Conservation (phyloP, 192 early-diverging fungal species). For the Backusella mclennaniae region DNA sequence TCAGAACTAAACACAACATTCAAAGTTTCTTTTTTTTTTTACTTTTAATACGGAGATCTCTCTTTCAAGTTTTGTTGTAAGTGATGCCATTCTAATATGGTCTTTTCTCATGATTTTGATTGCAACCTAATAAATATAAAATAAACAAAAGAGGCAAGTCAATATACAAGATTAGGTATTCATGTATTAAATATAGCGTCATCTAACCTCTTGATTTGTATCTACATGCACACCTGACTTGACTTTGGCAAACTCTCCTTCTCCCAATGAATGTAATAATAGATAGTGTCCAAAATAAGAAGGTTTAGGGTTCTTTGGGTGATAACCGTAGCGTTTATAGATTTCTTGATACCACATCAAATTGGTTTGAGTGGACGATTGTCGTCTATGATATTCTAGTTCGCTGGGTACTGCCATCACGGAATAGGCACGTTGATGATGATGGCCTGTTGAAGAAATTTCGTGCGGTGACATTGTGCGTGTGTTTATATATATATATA, state of each 20-base stretch:
- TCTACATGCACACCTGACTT: constrained; percentile 89
- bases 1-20: constrained; percentile 1
- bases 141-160: not conserved
- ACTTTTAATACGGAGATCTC: constrained; percentile 92
- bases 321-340: constrained; percentile 27
- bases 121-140: constrained; percentile 67
- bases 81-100: constrained; percentile 71
- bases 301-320: constrained; percentile 36
- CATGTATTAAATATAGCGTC: not conserved
- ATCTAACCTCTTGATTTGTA: constrained; percentile 62
- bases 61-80: constrained; percentile 84
- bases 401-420: constrained; percentile 43
- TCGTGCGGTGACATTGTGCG: not conserved
- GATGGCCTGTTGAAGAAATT: not conserved
- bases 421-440: constrained; percentile 48
- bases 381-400: constrained; percentile 14
- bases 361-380: constrained; percentile 24
- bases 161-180: not conserved
- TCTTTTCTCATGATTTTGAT: constrained; percentile 96
- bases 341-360: constrained; percentile 34
- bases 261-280: constrained; percentile 92
- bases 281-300: constrained; percentile 89
- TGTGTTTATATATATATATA: not conserved
- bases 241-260: constrained; percentile 98
- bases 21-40: constrained; percentile 8